These are phyloP conservation scores for Dactylellina cionopaga DNA, from an alignment of 2,329 filamentous ascomycete genomes.

Conservation along the genomic window DNA sequence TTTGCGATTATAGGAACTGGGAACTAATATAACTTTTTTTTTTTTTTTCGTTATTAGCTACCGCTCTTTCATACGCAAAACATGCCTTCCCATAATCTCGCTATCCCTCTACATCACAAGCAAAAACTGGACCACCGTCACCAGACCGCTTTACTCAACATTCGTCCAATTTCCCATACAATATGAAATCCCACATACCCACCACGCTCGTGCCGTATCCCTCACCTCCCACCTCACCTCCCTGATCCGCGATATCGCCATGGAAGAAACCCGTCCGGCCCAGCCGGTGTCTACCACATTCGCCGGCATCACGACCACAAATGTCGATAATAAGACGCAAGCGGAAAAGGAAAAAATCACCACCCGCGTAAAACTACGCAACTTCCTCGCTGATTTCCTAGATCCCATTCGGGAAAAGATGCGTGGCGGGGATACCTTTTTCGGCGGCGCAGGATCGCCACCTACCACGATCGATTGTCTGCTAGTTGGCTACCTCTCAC, in stretches of 20 bases:
- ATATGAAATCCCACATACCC: slow-evolving; percentile 80
- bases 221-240: slow-evolving; percentile 76
- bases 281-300: slow-evolving; percentile 40
- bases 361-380: slow-evolving; percentile 67
- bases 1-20: too few relatives aligned
- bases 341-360: slow-evolving; percentile 60
- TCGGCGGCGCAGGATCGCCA: slow-evolving; percentile 65
- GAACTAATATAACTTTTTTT: too few relatives aligned
- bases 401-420: slow-evolving; percentile 74
- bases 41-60: too few relatives aligned
- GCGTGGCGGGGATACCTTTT: slow-evolving; percentile 65
- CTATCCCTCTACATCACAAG: slow-evolving; percentile 90
- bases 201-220: slow-evolving; percentile 75
- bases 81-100: slow-evolving; percentile 81
- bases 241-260: slow-evolving; percentile 67
- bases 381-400: slow-evolving; percentile 76
- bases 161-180: slow-evolving; percentile 87
- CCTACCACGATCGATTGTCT: slow-evolving; percentile 79
- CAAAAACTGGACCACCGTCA: slow-evolving; percentile 81
- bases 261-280: slow-evolving; percentile 58
- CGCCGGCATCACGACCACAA: slow-evolving; percentile 20
- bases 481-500: slow-evolving; percentile 78
- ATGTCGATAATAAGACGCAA: neutral
- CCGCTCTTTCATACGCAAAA: slow-evolving; percentile 74
- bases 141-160: slow-evolving; percentile 80